phyloP scores from a whole-genome alignment of 129 eudicot species.

The Logfia minima region DNA sequence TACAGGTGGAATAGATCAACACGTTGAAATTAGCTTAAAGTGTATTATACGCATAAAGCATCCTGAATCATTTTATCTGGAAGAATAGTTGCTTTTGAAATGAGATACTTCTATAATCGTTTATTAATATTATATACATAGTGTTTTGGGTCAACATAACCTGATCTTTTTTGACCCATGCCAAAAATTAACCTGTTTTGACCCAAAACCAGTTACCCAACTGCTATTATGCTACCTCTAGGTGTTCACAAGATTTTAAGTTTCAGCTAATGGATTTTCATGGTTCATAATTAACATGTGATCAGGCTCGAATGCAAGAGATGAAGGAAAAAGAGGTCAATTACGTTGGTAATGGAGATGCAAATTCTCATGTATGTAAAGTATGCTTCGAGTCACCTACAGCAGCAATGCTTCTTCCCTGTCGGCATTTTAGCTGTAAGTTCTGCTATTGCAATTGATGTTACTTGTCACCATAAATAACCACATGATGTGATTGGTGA shows the following conservation, averaged over 20 bases:
- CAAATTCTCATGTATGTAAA: conserved; percentile 89
- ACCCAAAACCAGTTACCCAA: background rate
- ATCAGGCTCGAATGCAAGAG: conserved; percentile 98
- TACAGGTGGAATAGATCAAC: background rate
- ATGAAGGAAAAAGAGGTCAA: conserved; percentile 75
- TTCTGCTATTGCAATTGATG: background rate
- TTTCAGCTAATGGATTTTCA: background rate
- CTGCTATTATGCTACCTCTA: background rate
- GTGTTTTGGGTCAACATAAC: background rate
- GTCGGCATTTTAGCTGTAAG: conserved; percentile 95
- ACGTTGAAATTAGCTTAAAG: background rate
- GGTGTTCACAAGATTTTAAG: background rate
- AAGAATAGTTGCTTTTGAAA: background rate
- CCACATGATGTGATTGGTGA: background rate
- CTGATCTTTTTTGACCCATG: background rate
- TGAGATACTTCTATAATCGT: background rate
- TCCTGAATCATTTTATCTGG: background rate
- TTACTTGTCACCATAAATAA: background rate
- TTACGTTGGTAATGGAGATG: conserved; percentile 74
- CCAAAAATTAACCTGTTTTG: background rate
- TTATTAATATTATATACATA: background rate
- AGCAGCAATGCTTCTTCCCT: conserved; percentile 95
- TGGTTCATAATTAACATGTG: conserved; percentile 18
- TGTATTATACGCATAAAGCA: background rate
- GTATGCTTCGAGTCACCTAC: conserved; percentile 92